A percentile compares a stretch with the other conserved stretches of the same genome.
Conservation (phyloP, 2,329 filamentous ascomycete genomes). For the Ramularia endophylla region DNA sequence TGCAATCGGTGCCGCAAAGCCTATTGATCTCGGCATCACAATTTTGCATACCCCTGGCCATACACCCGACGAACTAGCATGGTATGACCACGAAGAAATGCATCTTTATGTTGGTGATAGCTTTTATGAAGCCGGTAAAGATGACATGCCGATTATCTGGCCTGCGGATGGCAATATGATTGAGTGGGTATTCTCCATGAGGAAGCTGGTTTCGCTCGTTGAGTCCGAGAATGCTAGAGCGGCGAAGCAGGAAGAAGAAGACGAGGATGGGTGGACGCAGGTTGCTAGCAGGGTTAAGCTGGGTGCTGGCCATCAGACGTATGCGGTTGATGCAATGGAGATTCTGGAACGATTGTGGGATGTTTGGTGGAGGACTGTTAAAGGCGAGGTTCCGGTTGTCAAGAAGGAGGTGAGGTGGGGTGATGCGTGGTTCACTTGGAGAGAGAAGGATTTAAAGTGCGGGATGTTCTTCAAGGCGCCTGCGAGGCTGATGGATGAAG, state of each 20-base stretch:
- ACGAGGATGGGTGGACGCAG: constrained; percentile 20
- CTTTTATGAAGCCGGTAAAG: constrained; percentile 37
- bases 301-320: constrained; percentile 34
- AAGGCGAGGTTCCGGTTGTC: constrained; percentile 30
- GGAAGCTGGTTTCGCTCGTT: constrained; percentile 32
- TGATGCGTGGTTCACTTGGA: constrained; percentile 33
- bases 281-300: constrained; percentile 21
- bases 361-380: constrained; percentile 31
- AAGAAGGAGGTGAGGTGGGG: constrained; percentile 26
- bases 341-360: constrained; percentile 32
- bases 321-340: constrained; percentile 32
- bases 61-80: constrained; percentile 42
- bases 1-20: background rate
- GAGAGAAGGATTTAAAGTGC: constrained; percentile 27
- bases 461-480: constrained; percentile 34
- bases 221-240: constrained; percentile 27
- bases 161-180: constrained; percentile 35
- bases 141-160: constrained; percentile 36
- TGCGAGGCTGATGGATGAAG: constrained; percentile 26
- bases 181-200: constrained; percentile 34
- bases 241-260: constrained; percentile 13
- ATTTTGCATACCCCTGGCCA: constrained; percentile 44
- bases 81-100: constrained; percentile 41
- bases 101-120: constrained; percentile 44
- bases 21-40: constrained; percentile 31